Evolutionary conservation across 139 green algal genomes (phyloP), one percentile per base, ranked within the genome.

Genomic region (Micractinium conductrix): DNA sequence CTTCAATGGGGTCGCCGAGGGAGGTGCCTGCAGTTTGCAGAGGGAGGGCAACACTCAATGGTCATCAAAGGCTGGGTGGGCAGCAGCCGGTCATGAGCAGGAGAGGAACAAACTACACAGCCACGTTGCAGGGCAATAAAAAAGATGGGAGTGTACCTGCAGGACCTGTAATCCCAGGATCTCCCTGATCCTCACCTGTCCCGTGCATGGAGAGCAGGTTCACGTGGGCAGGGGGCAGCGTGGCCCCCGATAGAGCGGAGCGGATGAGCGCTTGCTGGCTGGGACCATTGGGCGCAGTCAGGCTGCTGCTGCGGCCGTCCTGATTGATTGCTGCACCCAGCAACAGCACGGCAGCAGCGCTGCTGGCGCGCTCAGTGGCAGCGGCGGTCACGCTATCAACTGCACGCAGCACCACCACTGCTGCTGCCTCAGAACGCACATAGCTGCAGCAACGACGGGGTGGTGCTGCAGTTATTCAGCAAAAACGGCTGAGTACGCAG

Each of bases 1-100:
- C 58, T 79, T 94, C 91, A 72, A 94, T 94, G 35, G 91, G 91
- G 67, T 94, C 91, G 9, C 91, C 91, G 35, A 94, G 89, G 2
- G 89, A 45, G 30, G 87, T 89, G 48, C 88, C 73, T 82, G 58
- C 83, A 87, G n/a, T n/a, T n/a, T n/a, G n/a, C n/a, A n/a, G n/a
- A n/a, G n/a, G n/a, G n/a, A n/a, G n/a, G n/a, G n/a, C n/a, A n/a
- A n/a, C n/a, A n/a, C n/a, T n/a, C n/a, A n/a, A n/a, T n/a, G n/a
- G n/a, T n/a, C n/a, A n/a, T n/a, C n/a, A n/a, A n/a, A n/a, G n/a
- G n/a, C n/a, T n/a, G n/a, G n/a, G n/a, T n/a, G n/a, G n/a, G n/a
- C n/a, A n/a, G n/a, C n/a, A n/a, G n/a, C n/a, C n/a, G n/a, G n/a
- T n/a, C n/a, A n/a, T n/a, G n/a, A n/a, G n/a, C n/a, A n/a, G n/a